Base-by-base conservation (phyloP, 2,329 filamentous ascomycete species). In the Calonectria hawksworthii region DNA sequence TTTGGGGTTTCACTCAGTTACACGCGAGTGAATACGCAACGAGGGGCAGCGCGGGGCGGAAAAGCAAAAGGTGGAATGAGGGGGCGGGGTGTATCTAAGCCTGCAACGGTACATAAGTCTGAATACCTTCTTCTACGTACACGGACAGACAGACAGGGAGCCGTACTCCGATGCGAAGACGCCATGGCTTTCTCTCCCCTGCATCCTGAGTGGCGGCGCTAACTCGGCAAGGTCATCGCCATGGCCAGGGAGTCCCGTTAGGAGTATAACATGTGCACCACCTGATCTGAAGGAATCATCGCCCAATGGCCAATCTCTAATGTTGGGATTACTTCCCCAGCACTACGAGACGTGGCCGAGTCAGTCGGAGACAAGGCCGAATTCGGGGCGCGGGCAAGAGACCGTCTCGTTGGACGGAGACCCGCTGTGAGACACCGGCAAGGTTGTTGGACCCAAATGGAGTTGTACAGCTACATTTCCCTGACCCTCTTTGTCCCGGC, bases 51-150 rank as follows among this genome's bases (percentile, higher is more conserved):
- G 38, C 41, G 56, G 70, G 71, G 64, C 61, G 69, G 59, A 47
- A 54, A 41, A 54, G 51, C 16, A 44, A 54, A 66, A 28, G 36
- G 69, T 75, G 79, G 74, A 66, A 75, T 70, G 74, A 77, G 56
- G 59, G 66, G 72, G 36, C 47, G 50, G 61, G 44, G 52, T 56
- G 65, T 56, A 30, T 68, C 65, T 41, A 44, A 41, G 56, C 30
- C 34, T 61, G n/a, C 34, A 18, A n/a, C n/a, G n/a, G 56, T 38
- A 38, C 56, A 41, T 28, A 41, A 28, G 56, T 63, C 56, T 63
- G 56, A 63, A 63, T 63, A 63, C 56, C 56, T 63, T 63, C 56
- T 41, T 63, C 34, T 38, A 63, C 54, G 30, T 34, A 36, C 54
- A 34, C 4, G n/a, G 16, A 8, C 54, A 23, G 8, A 18, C 54